Conservation (phyloP, 352 stramenopile genomes). For the Plasmopara viticola region DNA sequence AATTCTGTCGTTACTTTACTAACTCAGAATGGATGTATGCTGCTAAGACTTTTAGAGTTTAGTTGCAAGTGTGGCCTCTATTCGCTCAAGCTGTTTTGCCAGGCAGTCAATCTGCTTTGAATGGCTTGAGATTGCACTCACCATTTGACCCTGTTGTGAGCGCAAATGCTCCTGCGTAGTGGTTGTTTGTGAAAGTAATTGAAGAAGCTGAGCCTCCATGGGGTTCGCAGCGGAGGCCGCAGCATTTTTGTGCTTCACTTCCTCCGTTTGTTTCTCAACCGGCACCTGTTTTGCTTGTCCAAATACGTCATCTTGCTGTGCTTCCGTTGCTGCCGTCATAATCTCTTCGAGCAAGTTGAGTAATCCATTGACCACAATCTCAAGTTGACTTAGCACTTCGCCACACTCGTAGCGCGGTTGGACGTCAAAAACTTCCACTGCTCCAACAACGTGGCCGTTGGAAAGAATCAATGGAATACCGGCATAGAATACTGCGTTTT, state of each 20-base stretch:
- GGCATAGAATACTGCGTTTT: conserved; percentile 58
- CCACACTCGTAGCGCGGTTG: conserved; percentile 48
- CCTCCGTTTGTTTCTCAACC: conserved; percentile 6
- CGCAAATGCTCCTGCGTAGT: conserved; percentile 74
- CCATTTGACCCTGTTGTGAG: conserved; percentile 78
- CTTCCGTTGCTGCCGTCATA: conserved; percentile 28
- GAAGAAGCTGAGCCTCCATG: conserved; percentile 71
- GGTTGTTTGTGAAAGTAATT: conserved; percentile 75
- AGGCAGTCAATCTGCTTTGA: conserved; percentile 76
- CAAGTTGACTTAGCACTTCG: conserved; percentile 58
- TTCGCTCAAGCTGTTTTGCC: conserved; percentile 72
- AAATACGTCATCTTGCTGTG: conserved; percentile 4
- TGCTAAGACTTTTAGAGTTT: conserved; percentile 25
- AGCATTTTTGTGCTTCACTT: conserved; percentile 11
- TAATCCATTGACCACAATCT: conserved; percentile 64
- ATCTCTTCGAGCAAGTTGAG: conserved; percentile 76
- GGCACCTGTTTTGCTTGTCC: conserved; percentile 10
- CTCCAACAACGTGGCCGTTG: conserved; percentile 61
- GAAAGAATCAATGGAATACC: conserved; percentile 71
- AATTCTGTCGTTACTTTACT: too few species aligned
- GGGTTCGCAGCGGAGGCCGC: conserved; percentile 32
- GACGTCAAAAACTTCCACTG: conserved; percentile 63
- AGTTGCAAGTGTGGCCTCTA: conserved; percentile 58
- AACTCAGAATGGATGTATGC: too few species aligned
- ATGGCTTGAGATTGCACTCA: conserved; percentile 64